Conservation (phyloP, 2,329 filamentous ascomycete species). For the Allantophomopsis cytisporea region DNA sequence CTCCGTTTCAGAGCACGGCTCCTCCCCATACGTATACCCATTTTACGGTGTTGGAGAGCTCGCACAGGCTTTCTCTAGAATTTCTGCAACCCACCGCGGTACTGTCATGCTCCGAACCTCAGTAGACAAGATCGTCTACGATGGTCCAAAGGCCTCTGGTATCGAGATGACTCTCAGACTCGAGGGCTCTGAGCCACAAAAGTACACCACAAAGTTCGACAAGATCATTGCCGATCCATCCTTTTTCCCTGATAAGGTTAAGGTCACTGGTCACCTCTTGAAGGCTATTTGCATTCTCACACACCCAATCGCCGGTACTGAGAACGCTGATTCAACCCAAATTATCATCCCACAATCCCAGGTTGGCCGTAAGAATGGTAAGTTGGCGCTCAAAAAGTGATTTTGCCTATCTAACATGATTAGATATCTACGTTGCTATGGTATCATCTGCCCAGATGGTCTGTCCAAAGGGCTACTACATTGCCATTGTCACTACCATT, state of each 20-base stretch:
- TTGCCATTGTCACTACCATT: conserved; percentile 96
- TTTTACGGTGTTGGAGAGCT: conserved; percentile 95
- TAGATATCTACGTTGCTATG: conserved; percentile 93
- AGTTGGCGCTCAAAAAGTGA: background rate
- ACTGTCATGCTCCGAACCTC: conserved; percentile 99
- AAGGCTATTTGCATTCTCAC: conserved; percentile 97
- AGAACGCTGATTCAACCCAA: conserved; percentile 79
- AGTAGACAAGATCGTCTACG: conserved; percentile 80
- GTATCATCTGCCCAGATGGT: conserved; percentile 95
- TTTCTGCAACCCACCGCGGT: conserved; percentile 95
- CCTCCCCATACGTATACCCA: conserved; percentile 98
- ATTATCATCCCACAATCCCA: conserved; percentile 97
- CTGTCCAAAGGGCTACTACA: conserved; percentile 97
- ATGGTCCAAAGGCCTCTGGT: conserved; percentile 73
- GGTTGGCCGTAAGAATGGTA: conserved; percentile 90
- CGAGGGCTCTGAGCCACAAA: conserved; percentile 56
- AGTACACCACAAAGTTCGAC: conserved; percentile 91
- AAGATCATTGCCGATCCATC: conserved; percentile 93
- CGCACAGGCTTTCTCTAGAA: conserved; percentile 90
- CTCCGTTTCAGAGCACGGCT: conserved; percentile 94
- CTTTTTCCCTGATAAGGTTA: conserved; percentile 86
- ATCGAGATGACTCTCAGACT: conserved; percentile 97
- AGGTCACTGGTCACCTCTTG: conserved; percentile 77
- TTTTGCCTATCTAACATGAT: conserved; percentile 3
- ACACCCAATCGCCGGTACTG: conserved; percentile 84